Evolutionary conservation across 352 stramenopile genomes (phyloP).

Genomic region (Phytophthora vignae): DNA sequence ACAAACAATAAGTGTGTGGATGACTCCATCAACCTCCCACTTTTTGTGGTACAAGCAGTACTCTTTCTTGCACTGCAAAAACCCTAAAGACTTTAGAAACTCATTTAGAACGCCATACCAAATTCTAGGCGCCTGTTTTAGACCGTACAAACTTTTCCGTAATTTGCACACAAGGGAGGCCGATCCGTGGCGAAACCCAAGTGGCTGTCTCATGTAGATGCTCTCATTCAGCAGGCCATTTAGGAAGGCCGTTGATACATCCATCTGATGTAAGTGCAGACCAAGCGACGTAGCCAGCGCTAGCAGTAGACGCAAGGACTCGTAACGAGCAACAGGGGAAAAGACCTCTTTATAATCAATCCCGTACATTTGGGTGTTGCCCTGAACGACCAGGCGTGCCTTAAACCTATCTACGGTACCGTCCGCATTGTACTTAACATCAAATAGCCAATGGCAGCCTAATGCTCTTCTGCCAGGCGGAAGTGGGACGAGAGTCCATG

Average conservation of each 20-base stretch:
- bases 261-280: not conserved
- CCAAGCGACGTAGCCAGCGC: not conserved
- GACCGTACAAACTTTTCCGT: slow-evolving; percentile 17
- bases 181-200: slow-evolving; percentile 5
- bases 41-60: slow-evolving; percentile 24
- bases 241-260: slow-evolving; percentile 14
- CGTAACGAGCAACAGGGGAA: slow-evolving; percentile 11
- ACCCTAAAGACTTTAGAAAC: not conserved
- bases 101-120: slow-evolving; percentile 16
- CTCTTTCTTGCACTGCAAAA: slow-evolving; percentile 16
- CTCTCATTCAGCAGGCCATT: slow-evolving; percentile 5
- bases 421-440: slow-evolving; percentile 10
- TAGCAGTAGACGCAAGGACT: slow-evolving; percentile 6
- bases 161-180: slow-evolving; percentile 9
- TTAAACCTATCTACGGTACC: not conserved
- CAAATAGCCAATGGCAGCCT: slow-evolving; percentile 19
- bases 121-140: slow-evolving; percentile 16
- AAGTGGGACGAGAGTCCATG: not conserved
- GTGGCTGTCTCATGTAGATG: slow-evolving; percentile 20
- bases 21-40: not conserved
- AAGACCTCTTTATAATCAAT: slow-evolving; percentile 19
- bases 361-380: slow-evolving; percentile 13
- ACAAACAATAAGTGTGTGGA: too few relatives aligned
- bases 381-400: not conserved
- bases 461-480: slow-evolving; percentile 1